Evolutionary conservation across 768 basidiomycete genomes (phyloP).

Genomic region (Pulveroboletus ravenelii): DNA sequence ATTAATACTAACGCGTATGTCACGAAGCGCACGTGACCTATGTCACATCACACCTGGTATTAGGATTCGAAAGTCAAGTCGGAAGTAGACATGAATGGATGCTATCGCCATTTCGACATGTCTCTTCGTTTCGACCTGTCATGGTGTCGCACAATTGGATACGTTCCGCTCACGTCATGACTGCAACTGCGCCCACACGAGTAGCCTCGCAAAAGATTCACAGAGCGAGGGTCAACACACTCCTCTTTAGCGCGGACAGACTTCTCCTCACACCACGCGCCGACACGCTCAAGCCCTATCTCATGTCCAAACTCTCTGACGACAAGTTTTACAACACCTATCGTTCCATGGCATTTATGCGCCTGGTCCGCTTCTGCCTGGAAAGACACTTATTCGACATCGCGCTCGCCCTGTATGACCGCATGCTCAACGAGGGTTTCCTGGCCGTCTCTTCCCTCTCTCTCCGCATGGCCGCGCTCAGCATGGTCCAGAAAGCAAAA

Average conservation of each 20-base stretch:
- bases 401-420: constrained; percentile 38
- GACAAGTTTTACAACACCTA: constrained; percentile 27
- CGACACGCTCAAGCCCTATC: constrained; percentile 17
- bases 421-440: constrained; percentile 40
- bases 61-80: neutral
- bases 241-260: constrained; percentile 26
- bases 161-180: neutral
- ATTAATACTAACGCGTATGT: constrained; percentile 3
- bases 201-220: constrained; percentile 12
- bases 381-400: constrained; percentile 33
- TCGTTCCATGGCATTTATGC: constrained; percentile 33
- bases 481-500: constrained; percentile 14
- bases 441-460: constrained; percentile 35
- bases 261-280: constrained; percentile 20
- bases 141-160: constrained; percentile 1
- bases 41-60: constrained; percentile 13
- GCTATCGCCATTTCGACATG: constrained; percentile 7
- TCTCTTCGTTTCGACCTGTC: constrained; percentile 4
- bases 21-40: constrained; percentile 6
- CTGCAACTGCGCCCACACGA: neutral
- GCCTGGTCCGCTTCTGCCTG: constrained; percentile 39
- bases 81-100: neutral
- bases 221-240: constrained; percentile 23
- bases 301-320: constrained; percentile 22
- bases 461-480: constrained; percentile 38